Evolutionary conservation across 2,329 filamentous ascomycete species (phyloP).

Genomic region (Teratosphaeria gauchensis): DNA sequence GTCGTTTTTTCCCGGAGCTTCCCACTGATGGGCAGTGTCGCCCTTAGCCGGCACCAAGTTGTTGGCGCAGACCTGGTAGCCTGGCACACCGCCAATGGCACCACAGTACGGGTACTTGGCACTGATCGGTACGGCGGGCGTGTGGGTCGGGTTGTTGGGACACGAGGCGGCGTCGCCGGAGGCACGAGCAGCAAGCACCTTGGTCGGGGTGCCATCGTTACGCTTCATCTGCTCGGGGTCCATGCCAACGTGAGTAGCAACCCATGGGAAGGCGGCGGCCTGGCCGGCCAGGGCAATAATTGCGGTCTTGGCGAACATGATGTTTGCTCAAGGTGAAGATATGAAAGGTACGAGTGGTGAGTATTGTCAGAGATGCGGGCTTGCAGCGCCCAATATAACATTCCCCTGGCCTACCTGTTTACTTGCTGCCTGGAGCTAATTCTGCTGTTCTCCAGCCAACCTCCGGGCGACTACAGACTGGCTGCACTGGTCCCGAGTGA

Average conservation of each 20-base stretch:
- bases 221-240: not conserved
- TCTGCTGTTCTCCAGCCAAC: not conserved
- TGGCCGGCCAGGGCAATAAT: not conserved
- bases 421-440: not conserved
- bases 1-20: constrained; percentile 25
- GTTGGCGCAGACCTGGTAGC: constrained; percentile 16
- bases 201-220: not conserved
- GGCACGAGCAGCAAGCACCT: constrained; percentile 3
- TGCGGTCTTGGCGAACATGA: not conserved
- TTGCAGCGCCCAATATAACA: not conserved
- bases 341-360: not conserved
- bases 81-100: constrained; percentile 30
- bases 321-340: not conserved
- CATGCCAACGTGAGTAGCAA: constrained; percentile 11
- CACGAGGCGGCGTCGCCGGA: constrained; percentile 16
- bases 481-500: not conserved
- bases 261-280: constrained; percentile 20
- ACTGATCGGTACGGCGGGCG: constrained; percentile 21
- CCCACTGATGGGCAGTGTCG: constrained; percentile 27
- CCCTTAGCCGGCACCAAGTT: constrained; percentile 23
- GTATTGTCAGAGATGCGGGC: not conserved
- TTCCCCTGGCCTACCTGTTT: not conserved
- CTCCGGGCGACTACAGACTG: not conserved
- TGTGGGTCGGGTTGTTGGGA: constrained; percentile 27
- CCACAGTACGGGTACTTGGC: constrained; percentile 29